Evolutionary conservation across 495 filamentous ascomycete species (phyloP).

Genomic region (Chlorociboria aeruginascens): DNA sequence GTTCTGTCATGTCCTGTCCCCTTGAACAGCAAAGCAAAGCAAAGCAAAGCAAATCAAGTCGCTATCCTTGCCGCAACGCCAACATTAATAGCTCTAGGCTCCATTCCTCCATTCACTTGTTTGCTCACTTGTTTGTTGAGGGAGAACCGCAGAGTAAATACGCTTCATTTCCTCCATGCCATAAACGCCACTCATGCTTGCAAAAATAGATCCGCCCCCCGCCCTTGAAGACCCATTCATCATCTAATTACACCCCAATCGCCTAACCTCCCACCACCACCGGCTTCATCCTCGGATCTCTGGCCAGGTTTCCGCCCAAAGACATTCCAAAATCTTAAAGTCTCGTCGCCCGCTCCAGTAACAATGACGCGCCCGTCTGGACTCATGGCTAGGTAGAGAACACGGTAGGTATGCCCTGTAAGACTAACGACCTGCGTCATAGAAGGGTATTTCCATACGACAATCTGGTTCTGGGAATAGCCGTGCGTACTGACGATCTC

Average conservation of each 20-base stretch:
- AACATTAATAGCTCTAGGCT: too few relatives aligned
- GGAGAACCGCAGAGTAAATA: too few relatives aligned
- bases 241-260: slow-evolving; percentile 65
- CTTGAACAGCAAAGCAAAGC: too few relatives aligned
- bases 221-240: slow-evolving; percentile 5
- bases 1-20: too few relatives aligned
- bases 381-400: slow-evolving; percentile 93
- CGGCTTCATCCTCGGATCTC: slow-evolving; percentile 28
- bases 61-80: too few relatives aligned
- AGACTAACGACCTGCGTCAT: slow-evolving; percentile 94
- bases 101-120: too few relatives aligned
- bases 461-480: slow-evolving; percentile 96
- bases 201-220: neutral
- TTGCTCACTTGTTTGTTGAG: too few relatives aligned
- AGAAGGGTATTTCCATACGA: slow-evolving; percentile 96
- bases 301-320: slow-evolving; percentile 57
- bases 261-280: slow-evolving; percentile 41
- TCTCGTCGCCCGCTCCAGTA: slow-evolving; percentile 94
- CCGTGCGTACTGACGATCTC: slow-evolving; percentile 96
- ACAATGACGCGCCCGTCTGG: slow-evolving; percentile 90
- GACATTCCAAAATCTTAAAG: slow-evolving; percentile 90
- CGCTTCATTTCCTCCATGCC: too few relatives aligned
- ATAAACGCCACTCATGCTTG: neutral
- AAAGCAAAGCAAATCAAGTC: too few relatives aligned
- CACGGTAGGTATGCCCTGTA: slow-evolving; percentile 91